Base-by-base conservation (phyloP, 371 early-diverging fungal species). In the Ecytonucleospora hepatopenaei region DNA sequence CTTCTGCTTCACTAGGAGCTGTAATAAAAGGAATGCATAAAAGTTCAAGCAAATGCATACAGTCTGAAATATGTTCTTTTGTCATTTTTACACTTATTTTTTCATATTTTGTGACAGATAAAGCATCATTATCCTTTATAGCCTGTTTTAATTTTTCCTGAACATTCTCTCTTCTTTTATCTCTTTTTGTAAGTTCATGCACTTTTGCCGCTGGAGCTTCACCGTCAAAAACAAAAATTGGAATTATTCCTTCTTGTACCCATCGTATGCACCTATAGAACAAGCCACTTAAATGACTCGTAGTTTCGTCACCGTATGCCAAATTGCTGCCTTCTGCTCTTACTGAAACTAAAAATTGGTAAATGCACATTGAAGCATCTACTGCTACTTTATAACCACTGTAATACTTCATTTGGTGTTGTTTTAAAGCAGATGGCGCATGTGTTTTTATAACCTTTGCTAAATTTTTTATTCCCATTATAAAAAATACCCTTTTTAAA, bases 1-100 rank as follows among this genome's bases (percentile, higher is more conserved):
- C 97, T 76, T 99, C 99, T 1, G 99, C 97, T 82, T 99, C 99
- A 74, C 91, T 88, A 3, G 95, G 95, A 1, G 97, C 96, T 76
- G 87, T 88, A 1, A 92, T 82, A 76, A 85, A 89, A 1, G 97
- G 97, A 35, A 99, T 86, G 16, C 96, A 95, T 90, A 99, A 91
- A n/a, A 90, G 78, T 59, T 80, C 83, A 23, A 99, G 80, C 23
- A 99, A 73, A 56, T 84, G 83, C 73, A 90, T 87, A 73, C 94
- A 92, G 64, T 97, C 95, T 26, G 87, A 88, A 64, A 91, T 92
- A 76, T 97, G 97, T 75, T 90, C 86, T 31, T 83, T 82, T 1
- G 92, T 90, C 26, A 93, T 94, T 75, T 88, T 90, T 62, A 94
- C 90, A 0, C 90, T 86, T 55, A 97, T 85, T 71, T 92, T 86